phyloP scores from a whole-genome alignment of 768 basidiomycete genomes.

The Suillus tomentosus region DNA sequence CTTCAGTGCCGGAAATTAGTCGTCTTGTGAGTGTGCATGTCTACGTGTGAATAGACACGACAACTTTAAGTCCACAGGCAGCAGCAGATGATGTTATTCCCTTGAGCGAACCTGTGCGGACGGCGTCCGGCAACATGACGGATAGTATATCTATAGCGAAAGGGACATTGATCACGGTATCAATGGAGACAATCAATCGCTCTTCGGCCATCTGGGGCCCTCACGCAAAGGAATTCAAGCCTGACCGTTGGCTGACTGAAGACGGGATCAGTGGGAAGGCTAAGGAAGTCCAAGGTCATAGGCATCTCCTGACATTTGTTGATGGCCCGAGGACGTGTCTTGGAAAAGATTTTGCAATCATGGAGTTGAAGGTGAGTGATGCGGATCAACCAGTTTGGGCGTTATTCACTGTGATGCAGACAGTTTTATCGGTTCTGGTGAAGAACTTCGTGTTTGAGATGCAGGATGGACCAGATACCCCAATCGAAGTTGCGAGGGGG shows the following conservation, averaged over 20 bases:
- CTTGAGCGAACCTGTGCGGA: not conserved
- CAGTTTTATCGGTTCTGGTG: not conserved
- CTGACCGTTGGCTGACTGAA: not conserved
- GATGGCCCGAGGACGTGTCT: not conserved
- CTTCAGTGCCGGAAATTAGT: not conserved
- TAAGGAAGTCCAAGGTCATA: slow-evolving; percentile 1
- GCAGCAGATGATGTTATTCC: not conserved
- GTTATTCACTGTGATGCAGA: not conserved
- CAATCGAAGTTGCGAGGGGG: not conserved
- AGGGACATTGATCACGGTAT: not conserved
- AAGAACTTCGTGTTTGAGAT: not conserved
- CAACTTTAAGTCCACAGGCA: not conserved
- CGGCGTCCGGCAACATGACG: not conserved
- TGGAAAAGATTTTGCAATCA: not conserved
- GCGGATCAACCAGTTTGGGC: not conserved
- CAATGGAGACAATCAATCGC: not conserved
- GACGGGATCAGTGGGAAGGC: not conserved
- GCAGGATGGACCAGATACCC: not conserved
- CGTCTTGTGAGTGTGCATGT: not conserved
- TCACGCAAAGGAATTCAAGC: not conserved
- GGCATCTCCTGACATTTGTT: not conserved
- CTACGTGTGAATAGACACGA: not conserved
- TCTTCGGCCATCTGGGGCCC: not conserved
- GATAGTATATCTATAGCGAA: not conserved
- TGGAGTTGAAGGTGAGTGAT: not conserved